These are phyloP conservation scores for Platanus orientalis DNA, from an alignment of 164 flowering plant species.

Conservation along the genomic window DNA sequence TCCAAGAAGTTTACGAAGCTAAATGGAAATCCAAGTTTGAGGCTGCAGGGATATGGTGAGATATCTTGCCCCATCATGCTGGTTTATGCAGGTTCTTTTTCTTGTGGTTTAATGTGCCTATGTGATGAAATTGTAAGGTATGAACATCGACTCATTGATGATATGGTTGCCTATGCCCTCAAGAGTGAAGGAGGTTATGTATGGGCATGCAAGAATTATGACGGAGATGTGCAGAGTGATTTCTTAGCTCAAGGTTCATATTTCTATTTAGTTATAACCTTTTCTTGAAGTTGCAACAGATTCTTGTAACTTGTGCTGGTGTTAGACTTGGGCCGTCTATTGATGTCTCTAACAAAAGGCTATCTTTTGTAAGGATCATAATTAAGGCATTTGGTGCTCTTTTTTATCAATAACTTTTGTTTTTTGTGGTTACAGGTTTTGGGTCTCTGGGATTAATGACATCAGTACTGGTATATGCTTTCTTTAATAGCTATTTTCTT, in stretches of 20 bases:
- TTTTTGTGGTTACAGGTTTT: slow-evolving; percentile 39
- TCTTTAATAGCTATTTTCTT: too few species aligned
- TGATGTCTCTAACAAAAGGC: background rate
- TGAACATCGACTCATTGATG: slow-evolving; percentile 95
- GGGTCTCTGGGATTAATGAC: slow-evolving; percentile 82
- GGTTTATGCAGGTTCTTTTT: background rate
- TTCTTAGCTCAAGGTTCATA: slow-evolving; percentile 99
- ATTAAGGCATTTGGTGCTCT: background rate
- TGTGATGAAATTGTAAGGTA: slow-evolving; percentile 47
- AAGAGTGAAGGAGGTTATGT: slow-evolving; percentile 98
- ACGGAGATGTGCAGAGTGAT: slow-evolving; percentile 99
- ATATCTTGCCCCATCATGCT: background rate
- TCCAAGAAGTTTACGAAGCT: slow-evolving; percentile 76
- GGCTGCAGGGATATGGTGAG: slow-evolving; percentile 82
- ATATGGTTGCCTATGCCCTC: slow-evolving; percentile 96
- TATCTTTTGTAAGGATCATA: slow-evolving; percentile 1
- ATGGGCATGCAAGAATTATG: slow-evolving; percentile 98
- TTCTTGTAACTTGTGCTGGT: background rate
- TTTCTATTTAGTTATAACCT: background rate
- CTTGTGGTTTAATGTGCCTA: slow-evolving; percentile 1
- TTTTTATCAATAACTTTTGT: background rate
- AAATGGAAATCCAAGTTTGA: slow-evolving; percentile 74
- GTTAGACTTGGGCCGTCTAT: background rate
- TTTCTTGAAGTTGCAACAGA: background rate
- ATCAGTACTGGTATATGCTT: slow-evolving; percentile 70